Evolutionary conservation across 129 eudicot species (phyloP), one percentile per base, ranked within the genome.

Genomic region (Tagetes patula): DNA sequence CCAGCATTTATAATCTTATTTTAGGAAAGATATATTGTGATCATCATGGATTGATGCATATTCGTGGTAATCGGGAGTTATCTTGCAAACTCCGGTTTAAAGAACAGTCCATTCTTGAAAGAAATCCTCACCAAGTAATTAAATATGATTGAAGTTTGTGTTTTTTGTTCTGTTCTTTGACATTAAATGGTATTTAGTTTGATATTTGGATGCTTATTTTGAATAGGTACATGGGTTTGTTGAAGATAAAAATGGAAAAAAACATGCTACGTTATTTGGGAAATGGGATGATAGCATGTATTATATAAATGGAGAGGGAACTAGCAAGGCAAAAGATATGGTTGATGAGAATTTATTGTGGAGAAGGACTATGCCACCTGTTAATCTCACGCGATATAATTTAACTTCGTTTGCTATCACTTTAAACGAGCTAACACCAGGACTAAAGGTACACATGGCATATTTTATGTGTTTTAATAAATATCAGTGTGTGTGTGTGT

Each of bases 231-330:
- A 88, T 55, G 97, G 97, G 52, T 79, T 82, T 53, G 80, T 82
- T 45, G 82, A 82, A 82, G 85, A 82, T 82, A 41, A 39, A 62
- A 65, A 30, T 53, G 81, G 83, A 34, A 71, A 62, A 70, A 83
- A 79, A 75, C 78, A 72, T 12, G 83, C 81, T 1, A 70, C 81
- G 1, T 37, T 83, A 65, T 75, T 46, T 5, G 86, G 96, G 27
- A 91, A 86, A 73, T 91, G 97, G 97, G 90, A 91, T 66, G 92
- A 91, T 3, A 84, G 88, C 72, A 84, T 91, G 69, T 76, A 88
- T 73, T 88, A 69, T 68, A 40, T 71, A 70, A 74, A 38, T 42
- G 97, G 97, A 71, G 96, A 91, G 38, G 79, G 82, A 72, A 20
- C 60, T 54, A 70, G 50, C 54, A 88, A 80, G 81, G 20, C 71